Evolutionary conservation across 1,139 yeast genomes (phyloP).

Genomic region (Candida sanyaensis): DNA sequence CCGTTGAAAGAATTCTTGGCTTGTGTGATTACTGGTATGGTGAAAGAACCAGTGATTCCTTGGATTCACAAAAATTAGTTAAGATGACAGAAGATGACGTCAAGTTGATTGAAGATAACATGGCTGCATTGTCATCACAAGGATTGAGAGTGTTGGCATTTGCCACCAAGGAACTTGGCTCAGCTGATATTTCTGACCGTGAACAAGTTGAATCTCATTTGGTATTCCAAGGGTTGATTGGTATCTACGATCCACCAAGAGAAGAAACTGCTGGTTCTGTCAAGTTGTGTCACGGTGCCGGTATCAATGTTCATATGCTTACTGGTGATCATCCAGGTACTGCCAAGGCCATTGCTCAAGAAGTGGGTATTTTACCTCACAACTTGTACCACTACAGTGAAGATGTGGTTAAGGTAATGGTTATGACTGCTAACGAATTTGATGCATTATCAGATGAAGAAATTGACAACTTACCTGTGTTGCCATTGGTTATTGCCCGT

Average conservation of each 20-base stretch:
- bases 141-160: slow-evolving; percentile 79
- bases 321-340: slow-evolving; percentile 89
- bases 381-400: slow-evolving; percentile 64
- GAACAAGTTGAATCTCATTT: slow-evolving; percentile 56
- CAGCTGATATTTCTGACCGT: slow-evolving; percentile 39
- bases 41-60: slow-evolving; percentile 16
- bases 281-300: slow-evolving; percentile 69
- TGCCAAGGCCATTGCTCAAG: slow-evolving; percentile 80
- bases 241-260: slow-evolving; percentile 85
- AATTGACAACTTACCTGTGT: slow-evolving; percentile 66
- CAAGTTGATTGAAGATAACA: slow-evolving; percentile 51
- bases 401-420: slow-evolving; percentile 66
- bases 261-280: slow-evolving; percentile 71
- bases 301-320: slow-evolving; percentile 81
- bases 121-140: slow-evolving; percentile 63
- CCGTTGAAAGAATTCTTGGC: slow-evolving; percentile 69
- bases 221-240: slow-evolving; percentile 68
- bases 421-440: slow-evolving; percentile 76
- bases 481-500: slow-evolving; percentile 80
- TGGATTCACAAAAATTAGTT: slow-evolving; percentile 25
- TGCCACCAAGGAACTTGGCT: slow-evolving; percentile 44
- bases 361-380: slow-evolving; percentile 80
- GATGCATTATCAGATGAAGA: slow-evolving; percentile 63
- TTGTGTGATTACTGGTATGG: slow-evolving; percentile 61
- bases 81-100: slow-evolving; percentile 46